phyloP scores from a whole-genome alignment of 2,329 filamentous ascomycete species.

The Xenosphaeropsis pyriputrescens region DNA sequence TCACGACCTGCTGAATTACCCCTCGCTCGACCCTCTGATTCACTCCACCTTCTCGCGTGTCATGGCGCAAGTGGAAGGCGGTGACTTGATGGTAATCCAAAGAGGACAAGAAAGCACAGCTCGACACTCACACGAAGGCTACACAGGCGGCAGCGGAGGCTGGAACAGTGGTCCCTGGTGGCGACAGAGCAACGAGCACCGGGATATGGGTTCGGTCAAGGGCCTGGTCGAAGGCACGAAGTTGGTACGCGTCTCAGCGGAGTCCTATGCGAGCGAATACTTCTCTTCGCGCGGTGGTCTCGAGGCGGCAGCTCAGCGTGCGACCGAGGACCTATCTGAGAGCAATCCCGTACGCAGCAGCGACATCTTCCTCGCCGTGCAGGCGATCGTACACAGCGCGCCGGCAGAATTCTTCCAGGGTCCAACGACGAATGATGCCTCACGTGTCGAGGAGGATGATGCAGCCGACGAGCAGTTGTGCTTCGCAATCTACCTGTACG shows the following conservation, averaged over 20 bases:
- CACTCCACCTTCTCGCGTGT: conserved; percentile 86
- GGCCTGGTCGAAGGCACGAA: conserved; percentile 81
- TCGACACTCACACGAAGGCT: conserved; percentile 47
- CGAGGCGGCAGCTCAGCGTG: conserved; percentile 64
- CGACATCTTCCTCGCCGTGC: conserved; percentile 90
- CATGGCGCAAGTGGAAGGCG: conserved; percentile 98
- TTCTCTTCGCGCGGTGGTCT: conserved; percentile 66
- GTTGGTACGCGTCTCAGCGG: conserved; percentile 76
- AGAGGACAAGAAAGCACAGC: conserved; percentile 74
- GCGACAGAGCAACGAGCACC: conserved; percentile 54
- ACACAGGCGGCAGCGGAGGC: conserved; percentile 41
- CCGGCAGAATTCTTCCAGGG: conserved; percentile 56
- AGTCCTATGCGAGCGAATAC: conserved; percentile 76
- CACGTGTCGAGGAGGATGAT: conserved; percentile 33
- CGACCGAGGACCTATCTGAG: conserved; percentile 65
- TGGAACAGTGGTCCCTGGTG: conserved; percentile 98
- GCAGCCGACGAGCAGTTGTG: conserved; percentile 45
- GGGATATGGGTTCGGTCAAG: conserved; percentile 66
- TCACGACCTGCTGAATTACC: conserved; percentile 89
- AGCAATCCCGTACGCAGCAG: conserved; percentile 82
- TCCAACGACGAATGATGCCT: conserved; percentile 34
- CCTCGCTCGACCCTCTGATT: conserved; percentile 83
- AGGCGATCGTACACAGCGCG: conserved; percentile 58
- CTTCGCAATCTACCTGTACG: conserved; percentile 69
- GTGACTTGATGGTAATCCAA: conserved; percentile 87